Evolutionary conservation across 2,329 filamentous ascomycete species (phyloP), one percentile per base, ranked within the genome.

Genomic region (Aspergillus sp.): DNA sequence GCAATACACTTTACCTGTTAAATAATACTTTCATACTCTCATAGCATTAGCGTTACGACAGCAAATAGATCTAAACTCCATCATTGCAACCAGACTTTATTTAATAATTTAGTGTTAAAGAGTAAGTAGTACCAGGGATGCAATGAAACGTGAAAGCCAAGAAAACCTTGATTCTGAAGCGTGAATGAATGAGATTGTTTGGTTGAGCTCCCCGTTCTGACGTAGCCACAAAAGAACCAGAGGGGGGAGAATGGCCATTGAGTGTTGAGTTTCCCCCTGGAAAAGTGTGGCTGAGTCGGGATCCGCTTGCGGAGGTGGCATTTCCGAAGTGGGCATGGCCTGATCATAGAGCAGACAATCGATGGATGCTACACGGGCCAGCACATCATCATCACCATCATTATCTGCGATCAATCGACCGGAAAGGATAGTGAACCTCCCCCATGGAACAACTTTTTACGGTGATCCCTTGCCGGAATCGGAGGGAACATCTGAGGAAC

Each of bases 241-340:
- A 27, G 25, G 25, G 25, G 25, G 25, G 23, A 25, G 25, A 25
- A 25, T 25, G 25, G 25, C 25, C 25, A 27, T 27, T 27, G 25
- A 27, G 25, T 27, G 25, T 25, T 27, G 25, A 27, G 7, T 27
- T 8, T 1, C 25, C 25, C 41, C 41, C 10, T 13, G 41, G 32
- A 13, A 44, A 21, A 23, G 41, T 44, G 41, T 44, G 41, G 41
- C 41, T 44, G 41, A 44, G 41, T 21, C 8, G 41, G 47, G 47
- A 50, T 50, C 47, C 47, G 47, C 47, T 50, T 50, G 47, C 47
- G 47, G 47, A 50, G 47, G 27, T 27, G 25, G 47, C 13, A 49
- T 50, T 50, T 30, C 47, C 47, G 47, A 50, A 50, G n/a, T 15
- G 47, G 47, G 47, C 47, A 50, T 25, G 23, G 47, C 47, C 17